These are phyloP conservation scores for Leptomonas seymouri DNA, from an alignment of 208 protist species.

Conservation along the genomic window DNA sequence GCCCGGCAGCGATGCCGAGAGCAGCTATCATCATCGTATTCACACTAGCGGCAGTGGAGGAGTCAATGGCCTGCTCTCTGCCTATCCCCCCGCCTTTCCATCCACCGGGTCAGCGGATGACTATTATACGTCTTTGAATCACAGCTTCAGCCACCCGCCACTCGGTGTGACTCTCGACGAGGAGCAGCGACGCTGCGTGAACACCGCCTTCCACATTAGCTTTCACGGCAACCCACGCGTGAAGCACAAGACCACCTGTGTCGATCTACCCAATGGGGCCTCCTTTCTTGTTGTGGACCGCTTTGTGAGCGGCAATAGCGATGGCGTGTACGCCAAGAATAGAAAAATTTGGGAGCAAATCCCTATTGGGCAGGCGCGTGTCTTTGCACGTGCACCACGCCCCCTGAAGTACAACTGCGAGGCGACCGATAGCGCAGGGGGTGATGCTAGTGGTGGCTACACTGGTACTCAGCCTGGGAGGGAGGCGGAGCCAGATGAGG, in stretches of 20 bases:
- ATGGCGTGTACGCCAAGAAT: conserved; percentile 74
- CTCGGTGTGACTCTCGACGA: conserved; percentile 34
- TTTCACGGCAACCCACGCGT: conserved; percentile 68
- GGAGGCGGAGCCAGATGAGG: background rate
- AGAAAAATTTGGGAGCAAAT: conserved; percentile 84
- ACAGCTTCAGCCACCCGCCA: conserved; percentile 11
- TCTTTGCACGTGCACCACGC: conserved; percentile 42
- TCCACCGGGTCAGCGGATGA: background rate
- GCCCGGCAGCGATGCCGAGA: background rate
- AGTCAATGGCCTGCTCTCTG: background rate
- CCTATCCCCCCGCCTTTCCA: background rate
- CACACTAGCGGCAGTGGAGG: background rate
- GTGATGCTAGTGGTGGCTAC: background rate
- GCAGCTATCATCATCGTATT: background rate
- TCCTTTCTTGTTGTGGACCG: conserved; percentile 71
- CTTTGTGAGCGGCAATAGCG: conserved; percentile 48
- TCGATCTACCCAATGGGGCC: conserved; percentile 43
- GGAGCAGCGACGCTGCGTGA: conserved; percentile 44
- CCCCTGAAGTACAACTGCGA: background rate
- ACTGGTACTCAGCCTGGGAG: background rate
- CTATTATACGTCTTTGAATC: conserved; percentile 2
- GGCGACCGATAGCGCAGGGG: background rate
- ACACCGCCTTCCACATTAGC: conserved; percentile 53
- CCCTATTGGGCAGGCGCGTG: conserved; percentile 65
- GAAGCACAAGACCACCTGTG: conserved; percentile 46